Percentiles rank a stretch among this genome's conserved stretches.
phyloP scores from a whole-genome alignment of 2,329 filamentous ascomycete species.

The Raffaelea deltoideospora region DNA sequence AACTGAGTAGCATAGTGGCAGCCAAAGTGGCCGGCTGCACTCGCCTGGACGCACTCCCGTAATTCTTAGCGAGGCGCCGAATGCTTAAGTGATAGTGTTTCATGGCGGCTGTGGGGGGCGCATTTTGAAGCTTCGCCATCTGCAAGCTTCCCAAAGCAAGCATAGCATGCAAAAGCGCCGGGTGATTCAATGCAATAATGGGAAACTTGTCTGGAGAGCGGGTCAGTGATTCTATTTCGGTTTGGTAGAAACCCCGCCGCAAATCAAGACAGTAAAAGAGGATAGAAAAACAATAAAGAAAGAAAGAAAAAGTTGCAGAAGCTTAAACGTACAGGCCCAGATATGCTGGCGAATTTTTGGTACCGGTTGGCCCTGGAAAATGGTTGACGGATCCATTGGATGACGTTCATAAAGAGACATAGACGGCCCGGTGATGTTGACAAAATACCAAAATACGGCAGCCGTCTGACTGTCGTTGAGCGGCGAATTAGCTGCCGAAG shows the following conservation, averaged over 20 bases:
- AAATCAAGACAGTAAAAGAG: background rate
- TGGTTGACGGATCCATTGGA: constrained; percentile 53
- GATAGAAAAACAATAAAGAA: background rate
- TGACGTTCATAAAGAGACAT: constrained; percentile 81
- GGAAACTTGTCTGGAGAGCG: constrained; percentile 56
- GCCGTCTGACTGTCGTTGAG: constrained; percentile 68
- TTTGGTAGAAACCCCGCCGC: no score
- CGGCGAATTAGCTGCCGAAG: constrained; percentile 51
- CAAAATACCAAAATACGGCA: constrained; percentile 79
- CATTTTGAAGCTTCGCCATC: constrained; percentile 65
- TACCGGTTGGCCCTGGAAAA: constrained; percentile 46
- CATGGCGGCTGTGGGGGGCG: constrained; percentile 63
- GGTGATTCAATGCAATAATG: constrained; percentile 66
- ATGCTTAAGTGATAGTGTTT: constrained; percentile 86
- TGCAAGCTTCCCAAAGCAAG: constrained; percentile 77
- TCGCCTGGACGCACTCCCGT: constrained; percentile 53
- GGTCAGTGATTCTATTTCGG: no score
- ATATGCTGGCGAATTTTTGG: constrained; percentile 49
- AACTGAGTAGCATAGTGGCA: constrained; percentile 71
- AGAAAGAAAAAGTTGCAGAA: constrained; percentile 9
- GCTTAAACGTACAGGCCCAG: constrained; percentile 39
- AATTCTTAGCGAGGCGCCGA: constrained; percentile 60
- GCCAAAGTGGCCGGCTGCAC: constrained; percentile 72
- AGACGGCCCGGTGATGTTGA: constrained; percentile 72
- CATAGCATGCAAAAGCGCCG: constrained; percentile 81